Conservation (phyloP, 2,329 filamentous ascomycete genomes). For the Cladosporium cucumerinum region DNA sequence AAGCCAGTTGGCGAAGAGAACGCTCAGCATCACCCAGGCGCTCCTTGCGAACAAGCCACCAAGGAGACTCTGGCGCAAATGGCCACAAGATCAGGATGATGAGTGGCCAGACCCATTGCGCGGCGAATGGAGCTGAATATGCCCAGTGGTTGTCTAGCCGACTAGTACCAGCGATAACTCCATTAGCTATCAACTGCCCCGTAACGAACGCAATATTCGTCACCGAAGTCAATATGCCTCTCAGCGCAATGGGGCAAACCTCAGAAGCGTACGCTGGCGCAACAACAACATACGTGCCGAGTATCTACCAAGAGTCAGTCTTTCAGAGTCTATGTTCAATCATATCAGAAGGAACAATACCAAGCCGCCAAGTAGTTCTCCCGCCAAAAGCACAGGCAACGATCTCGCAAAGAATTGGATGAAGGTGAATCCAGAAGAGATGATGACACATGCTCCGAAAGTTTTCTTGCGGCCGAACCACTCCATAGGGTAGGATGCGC, state of each 20-base stretch:
- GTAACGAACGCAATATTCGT: conserved; percentile 63
- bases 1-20: conserved; percentile 36
- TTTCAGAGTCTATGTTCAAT: background rate
- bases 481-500: conserved; percentile 35
- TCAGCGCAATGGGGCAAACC: conserved; percentile 57
- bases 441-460: conserved; percentile 30
- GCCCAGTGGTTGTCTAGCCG: conserved; percentile 37
- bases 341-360: conserved; percentile 47
- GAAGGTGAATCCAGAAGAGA: conserved; percentile 55
- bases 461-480: conserved; percentile 34
- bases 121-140: conserved; percentile 44
- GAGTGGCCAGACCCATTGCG: conserved; percentile 44
- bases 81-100: conserved; percentile 38
- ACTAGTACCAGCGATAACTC: conserved; percentile 37
- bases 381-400: conserved; percentile 55
- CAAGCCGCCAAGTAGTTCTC: conserved; percentile 59
- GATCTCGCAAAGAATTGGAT: conserved; percentile 61
- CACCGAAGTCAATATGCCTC: conserved; percentile 57
- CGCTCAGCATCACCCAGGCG: conserved; percentile 35
- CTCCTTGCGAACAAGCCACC: conserved; percentile 39
- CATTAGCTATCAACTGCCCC: conserved; percentile 55
- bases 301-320: background rate
- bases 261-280: conserved; percentile 65
- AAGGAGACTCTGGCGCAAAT: conserved; percentile 40
- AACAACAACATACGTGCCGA: conserved; percentile 52